phyloP scores from a whole-genome alignment of 495 filamentous ascomycete genomes.

The Aspergillus incahuasiensis region DNA sequence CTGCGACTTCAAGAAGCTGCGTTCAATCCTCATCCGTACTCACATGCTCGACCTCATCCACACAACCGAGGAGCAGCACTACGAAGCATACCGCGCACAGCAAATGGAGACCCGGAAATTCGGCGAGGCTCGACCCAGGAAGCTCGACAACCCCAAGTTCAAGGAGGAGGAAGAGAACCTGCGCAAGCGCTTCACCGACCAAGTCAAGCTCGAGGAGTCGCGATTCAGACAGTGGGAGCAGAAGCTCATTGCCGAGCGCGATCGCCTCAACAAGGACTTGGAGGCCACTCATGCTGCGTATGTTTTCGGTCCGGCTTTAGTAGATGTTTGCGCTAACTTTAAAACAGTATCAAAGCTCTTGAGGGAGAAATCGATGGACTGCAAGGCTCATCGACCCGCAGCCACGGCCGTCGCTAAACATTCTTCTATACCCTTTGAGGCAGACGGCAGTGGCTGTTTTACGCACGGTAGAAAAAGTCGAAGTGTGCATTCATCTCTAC shows the following conservation, averaged over 20 bases:
- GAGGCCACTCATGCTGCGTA: conserved; percentile 93
- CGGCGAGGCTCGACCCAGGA: conserved; percentile 91
- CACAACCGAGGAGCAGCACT: conserved; percentile 98
- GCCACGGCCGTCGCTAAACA: conserved; percentile 87
- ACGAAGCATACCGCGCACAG: conserved; percentile 96
- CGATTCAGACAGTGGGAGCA: conserved; percentile 99
- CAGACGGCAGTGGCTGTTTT: conserved; percentile 15
- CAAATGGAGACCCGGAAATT: conserved; percentile 99
- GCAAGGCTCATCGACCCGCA: conserved; percentile 88
- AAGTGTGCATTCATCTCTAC: conserved; percentile 27
- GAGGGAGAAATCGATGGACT: conserved; percentile 89
- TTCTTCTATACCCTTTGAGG: conserved; percentile 11
- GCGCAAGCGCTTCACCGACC: conserved; percentile 98
- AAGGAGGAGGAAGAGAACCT: conserved; percentile 98
- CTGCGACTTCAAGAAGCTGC: conserved; percentile 99
- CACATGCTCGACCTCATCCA: conserved; percentile 99
- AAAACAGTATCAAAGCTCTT: conserved; percentile 78
- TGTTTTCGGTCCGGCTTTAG: conserved; percentile 22
- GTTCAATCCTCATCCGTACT: conserved; percentile 97
- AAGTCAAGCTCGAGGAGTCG: conserved; percentile 99
- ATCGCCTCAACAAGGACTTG: conserved; percentile 98
- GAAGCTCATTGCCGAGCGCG: conserved; percentile 96
- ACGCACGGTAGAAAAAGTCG: conserved; percentile 30
- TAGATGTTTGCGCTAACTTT: conserved; percentile 23
- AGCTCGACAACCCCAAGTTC: conserved; percentile 99